Conservation (phyloP, 371 early-diverging fungal genomes). For the Thermomucor indicae-seudaticae region DNA sequence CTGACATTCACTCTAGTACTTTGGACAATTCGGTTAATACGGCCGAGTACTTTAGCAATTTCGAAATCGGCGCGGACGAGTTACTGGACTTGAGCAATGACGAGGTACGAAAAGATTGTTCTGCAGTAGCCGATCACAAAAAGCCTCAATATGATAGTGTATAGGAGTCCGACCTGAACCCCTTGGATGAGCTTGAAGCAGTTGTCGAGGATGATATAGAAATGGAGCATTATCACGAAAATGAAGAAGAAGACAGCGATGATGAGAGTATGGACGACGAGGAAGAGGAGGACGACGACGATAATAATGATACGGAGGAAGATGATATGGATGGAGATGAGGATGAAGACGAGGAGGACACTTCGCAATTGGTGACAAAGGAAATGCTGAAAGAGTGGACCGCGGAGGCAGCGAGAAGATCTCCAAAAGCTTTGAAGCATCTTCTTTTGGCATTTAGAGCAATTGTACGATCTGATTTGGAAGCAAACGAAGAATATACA, state of each 20-base stretch:
- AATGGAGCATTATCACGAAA: constrained; percentile 30
- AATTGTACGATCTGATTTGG: constrained; percentile 65
- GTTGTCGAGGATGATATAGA: constrained; percentile 17
- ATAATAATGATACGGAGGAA: constrained; percentile 23
- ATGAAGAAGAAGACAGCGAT: constrained; percentile 33
- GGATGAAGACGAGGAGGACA: constrained; percentile 9
- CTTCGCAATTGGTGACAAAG: constrained; percentile 25
- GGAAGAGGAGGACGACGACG: constrained; percentile 27
- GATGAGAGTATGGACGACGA: constrained; percentile 28
- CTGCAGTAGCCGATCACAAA: too few relatives aligned
- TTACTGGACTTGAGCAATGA: constrained; percentile 38
- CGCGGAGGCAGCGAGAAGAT: constrained; percentile 24
- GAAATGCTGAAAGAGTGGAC: constrained; percentile 36
- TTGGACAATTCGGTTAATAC: constrained; percentile 10
- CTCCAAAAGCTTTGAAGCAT: constrained; percentile 30
- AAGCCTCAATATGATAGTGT: too few relatives aligned
- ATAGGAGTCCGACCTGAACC: constrained; percentile 33
- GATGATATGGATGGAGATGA: constrained; percentile 15
- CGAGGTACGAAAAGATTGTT: too few relatives aligned
- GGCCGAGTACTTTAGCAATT: constrained; percentile 38
- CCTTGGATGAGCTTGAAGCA: constrained; percentile 29
- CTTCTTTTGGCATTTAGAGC: constrained; percentile 80
- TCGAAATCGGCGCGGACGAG: constrained; percentile 33
- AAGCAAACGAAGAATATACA: constrained; percentile 30
- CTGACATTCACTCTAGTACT: neutral